Evolutionary conservation across 1,284 basidiomycete species (phyloP).

Genomic region (Ustilago xerochloae): DNA sequence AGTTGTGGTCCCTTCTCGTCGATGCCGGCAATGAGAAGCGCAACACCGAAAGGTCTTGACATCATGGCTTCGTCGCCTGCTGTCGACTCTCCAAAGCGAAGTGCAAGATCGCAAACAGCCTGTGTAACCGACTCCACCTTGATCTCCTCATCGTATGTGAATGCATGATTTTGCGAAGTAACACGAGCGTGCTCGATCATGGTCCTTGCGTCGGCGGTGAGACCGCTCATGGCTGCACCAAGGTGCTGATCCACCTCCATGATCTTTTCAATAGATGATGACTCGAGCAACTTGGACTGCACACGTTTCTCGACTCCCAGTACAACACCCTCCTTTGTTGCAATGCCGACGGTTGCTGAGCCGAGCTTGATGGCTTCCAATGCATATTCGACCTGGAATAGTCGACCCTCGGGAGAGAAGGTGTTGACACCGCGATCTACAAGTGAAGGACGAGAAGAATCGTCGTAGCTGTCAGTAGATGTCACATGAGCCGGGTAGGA

Average conservation of each 20-base stretch:
- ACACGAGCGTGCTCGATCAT: constrained; percentile 99
- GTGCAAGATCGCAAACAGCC: constrained; percentile 95
- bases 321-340: constrained; percentile 82
- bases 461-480: neutral
- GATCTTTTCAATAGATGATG: constrained; percentile 97
- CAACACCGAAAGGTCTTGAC: constrained; percentile 91
- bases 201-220: constrained; percentile 96
- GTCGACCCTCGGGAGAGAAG: constrained; percentile 95
- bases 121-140: constrained; percentile 86
- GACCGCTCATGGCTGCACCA: constrained; percentile 97
- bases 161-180: constrained; percentile 88
- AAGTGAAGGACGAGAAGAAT: constrained; percentile 4
- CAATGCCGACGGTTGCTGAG: constrained; percentile 89
- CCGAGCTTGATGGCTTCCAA: constrained; percentile 77
- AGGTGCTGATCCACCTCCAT: constrained; percentile 99
- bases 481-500: too few species aligned
- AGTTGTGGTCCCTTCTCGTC: constrained; percentile 96
- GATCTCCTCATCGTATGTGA: constrained; percentile 97
- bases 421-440: constrained; percentile 97
- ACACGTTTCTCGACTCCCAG: constrained; percentile 98
- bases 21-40: constrained; percentile 93
- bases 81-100: constrained; percentile 98
- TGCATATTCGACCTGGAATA: constrained; percentile 98
- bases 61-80: constrained; percentile 96
- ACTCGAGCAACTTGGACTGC: constrained; percentile 93